Evolutionary conservation across 108 stramenopile species (phyloP).

Genomic region (Chaetoceros tenuissimus): DNA sequence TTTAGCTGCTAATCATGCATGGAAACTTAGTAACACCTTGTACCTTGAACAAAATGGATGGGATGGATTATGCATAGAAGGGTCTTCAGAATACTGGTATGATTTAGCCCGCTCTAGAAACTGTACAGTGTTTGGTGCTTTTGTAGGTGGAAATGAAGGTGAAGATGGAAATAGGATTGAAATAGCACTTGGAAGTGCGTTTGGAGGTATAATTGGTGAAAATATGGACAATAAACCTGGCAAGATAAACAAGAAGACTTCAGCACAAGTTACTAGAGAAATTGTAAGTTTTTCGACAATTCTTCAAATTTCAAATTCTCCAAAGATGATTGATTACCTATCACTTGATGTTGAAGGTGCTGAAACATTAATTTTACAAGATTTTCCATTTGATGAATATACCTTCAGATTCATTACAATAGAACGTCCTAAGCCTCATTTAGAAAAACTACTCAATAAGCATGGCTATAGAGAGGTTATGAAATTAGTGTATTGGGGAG

Average conservation of each 20-base stretch:
- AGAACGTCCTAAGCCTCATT: slow-evolving; percentile 9
- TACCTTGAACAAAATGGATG: slow-evolving; percentile 10
- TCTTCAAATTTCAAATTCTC: slow-evolving; percentile 6
- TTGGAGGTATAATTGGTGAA: slow-evolving; percentile 1
- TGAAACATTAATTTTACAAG: slow-evolving; percentile 6
- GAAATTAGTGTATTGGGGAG: slow-evolving; percentile 10
- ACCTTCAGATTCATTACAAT: slow-evolving; percentile 6
- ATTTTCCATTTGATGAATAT: slow-evolving; percentile 11
- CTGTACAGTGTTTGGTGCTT: slow-evolving; percentile 11
- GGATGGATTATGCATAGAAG: slow-evolving; percentile 16
- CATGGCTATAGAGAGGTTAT: slow-evolving; percentile 5
- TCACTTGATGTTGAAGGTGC: slow-evolving; percentile 18
- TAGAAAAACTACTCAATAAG: neutral
- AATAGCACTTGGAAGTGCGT: neutral
- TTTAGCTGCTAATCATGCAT: slow-evolving; percentile 10
- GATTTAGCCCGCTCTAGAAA: slow-evolving; percentile 8
- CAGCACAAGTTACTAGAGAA: slow-evolving; percentile 7
- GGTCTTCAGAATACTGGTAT: slow-evolving; percentile 18
- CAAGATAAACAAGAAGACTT: neutral
- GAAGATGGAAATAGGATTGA: slow-evolving; percentile 1
- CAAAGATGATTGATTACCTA: slow-evolving; percentile 11
- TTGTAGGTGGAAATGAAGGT: slow-evolving; percentile 6
- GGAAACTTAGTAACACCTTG: slow-evolving; percentile 7
- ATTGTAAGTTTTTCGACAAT: neutral
- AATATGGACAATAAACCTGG: neutral